Evolutionary conservation across 2,329 filamentous ascomycete genomes (phyloP).

Genomic region (Lasiodiplodia sp.): DNA sequence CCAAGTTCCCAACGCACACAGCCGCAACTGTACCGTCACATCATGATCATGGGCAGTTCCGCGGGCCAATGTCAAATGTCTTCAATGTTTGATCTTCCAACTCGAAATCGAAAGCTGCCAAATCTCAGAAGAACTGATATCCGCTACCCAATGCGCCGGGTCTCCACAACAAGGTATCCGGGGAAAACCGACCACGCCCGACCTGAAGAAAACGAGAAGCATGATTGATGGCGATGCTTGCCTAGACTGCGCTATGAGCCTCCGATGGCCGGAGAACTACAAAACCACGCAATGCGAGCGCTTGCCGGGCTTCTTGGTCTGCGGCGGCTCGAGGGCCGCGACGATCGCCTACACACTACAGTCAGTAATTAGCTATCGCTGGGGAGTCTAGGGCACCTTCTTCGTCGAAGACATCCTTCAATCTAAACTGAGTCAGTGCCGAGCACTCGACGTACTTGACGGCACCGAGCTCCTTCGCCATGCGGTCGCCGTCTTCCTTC

Average conservation of each 20-base stretch:
- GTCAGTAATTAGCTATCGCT: neutral
- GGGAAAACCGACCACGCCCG: slow-evolving; percentile 42
- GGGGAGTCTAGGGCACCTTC: too few species aligned
- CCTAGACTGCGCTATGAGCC: slow-evolving; percentile 20
- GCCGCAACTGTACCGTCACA: slow-evolving; percentile 28
- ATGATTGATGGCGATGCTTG: slow-evolving; percentile 28
- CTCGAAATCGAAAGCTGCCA: slow-evolving; percentile 30
- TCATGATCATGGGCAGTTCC: slow-evolving; percentile 28
- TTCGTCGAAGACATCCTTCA: slow-evolving; percentile 99
- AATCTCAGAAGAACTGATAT: slow-evolving; percentile 26
- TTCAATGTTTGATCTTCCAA: slow-evolving; percentile 31
- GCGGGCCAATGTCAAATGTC: slow-evolving; percentile 28
- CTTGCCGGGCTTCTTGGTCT: slow-evolving; percentile 67
- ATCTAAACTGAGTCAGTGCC: slow-evolving; percentile 95
- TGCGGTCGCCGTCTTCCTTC: slow-evolving; percentile 91
- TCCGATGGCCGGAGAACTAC: slow-evolving; percentile 34
- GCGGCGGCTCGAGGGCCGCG: slow-evolving; percentile 87
- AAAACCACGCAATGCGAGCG: slow-evolving; percentile 47
- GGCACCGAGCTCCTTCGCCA: slow-evolving; percentile 96
- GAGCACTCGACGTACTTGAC: slow-evolving; percentile 99
- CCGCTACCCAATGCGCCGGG: slow-evolving; percentile 50
- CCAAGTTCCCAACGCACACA: slow-evolving; percentile 25
- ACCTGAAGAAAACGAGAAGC: slow-evolving; percentile 36
- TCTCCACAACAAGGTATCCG: slow-evolving; percentile 48
- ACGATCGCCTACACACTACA: slow-evolving; percentile 77